A percentile compares a stretch with the other conserved stretches of the same genome.
phyloP scores from a whole-genome alignment of 148 eudicot genomes.

The Mesembryanthemum crystallinum region DNA sequence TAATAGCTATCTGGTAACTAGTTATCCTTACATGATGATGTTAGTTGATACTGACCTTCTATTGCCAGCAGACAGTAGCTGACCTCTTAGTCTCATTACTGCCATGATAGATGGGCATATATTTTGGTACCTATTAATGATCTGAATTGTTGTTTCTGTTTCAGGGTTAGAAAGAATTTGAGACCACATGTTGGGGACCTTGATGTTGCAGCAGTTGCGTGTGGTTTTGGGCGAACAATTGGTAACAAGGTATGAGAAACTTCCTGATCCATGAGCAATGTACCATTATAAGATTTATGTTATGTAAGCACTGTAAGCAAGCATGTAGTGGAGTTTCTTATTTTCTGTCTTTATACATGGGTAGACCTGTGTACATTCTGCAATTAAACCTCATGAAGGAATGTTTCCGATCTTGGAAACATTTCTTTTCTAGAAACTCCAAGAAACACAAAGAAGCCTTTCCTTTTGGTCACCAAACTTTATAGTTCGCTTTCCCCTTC shows the following conservation, averaged over 20 bases:
- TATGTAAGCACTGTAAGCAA: not conserved
- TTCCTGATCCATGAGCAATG: not conserved
- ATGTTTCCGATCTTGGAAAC: too few relatives aligned
- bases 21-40: not conserved
- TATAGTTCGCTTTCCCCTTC: too few relatives aligned
- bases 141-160: slow-evolving; percentile 22
- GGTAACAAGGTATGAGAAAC: slow-evolving; percentile 78
- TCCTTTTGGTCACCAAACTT: too few relatives aligned
- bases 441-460: too few relatives aligned
- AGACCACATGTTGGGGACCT: slow-evolving; percentile 93
- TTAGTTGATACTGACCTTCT: slow-evolving; percentile 10
- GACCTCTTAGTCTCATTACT: not conserved
- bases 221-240: slow-evolving; percentile 96
- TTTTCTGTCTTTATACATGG: not conserved
- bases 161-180: slow-evolving; percentile 82
- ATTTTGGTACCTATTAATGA: not conserved
- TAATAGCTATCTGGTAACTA: slow-evolving; percentile 86
- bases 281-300: not conserved
- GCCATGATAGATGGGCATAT: not conserved
- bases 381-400: too few relatives aligned
- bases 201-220: slow-evolving; percentile 94
- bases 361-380: not conserved
- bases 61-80: not conserved
- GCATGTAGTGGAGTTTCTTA: not conserved
- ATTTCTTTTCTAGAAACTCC: too few relatives aligned